These are phyloP conservation scores for Eucalyptus lansdowneana DNA, from an alignment of 345 rosid genomes.

Conservation along the genomic window DNA sequence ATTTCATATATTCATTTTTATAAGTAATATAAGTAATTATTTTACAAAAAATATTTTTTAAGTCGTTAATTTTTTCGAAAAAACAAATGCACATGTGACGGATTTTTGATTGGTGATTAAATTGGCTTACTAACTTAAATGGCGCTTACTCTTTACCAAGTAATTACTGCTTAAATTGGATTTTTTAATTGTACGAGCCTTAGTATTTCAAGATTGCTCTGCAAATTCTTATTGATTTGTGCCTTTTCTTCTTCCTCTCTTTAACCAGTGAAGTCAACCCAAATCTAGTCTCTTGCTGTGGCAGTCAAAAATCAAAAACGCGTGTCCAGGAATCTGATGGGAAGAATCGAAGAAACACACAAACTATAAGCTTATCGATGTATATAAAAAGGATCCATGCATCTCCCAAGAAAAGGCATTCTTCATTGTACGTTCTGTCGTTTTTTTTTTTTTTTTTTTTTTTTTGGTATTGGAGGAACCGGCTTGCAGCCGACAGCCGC, in stretches of 20 bases:
- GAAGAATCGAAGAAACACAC: background rate
- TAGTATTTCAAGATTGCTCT: background rate
- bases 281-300: background rate
- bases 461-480: no score
- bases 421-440: background rate
- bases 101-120: background rate
- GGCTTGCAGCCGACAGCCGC: no score
- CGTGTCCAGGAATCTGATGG: background rate
- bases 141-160: background rate
- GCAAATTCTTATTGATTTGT: background rate
- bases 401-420: background rate
- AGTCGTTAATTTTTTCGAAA: background rate
- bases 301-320: background rate
- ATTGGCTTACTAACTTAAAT: background rate
- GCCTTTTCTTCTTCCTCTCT: background rate
- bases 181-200: background rate
- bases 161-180: background rate
- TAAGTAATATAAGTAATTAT: background rate
- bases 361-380: background rate
- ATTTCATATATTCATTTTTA: background rate
- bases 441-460: no score
- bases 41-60: background rate
- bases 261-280: background rate
- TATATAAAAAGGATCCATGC: background rate
- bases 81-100: background rate